Percentiles rank a stretch among this genome's conserved stretches.
Conservation (phyloP, 1,139 yeast genomes). For the Hyphopichia burtonii region DNA sequence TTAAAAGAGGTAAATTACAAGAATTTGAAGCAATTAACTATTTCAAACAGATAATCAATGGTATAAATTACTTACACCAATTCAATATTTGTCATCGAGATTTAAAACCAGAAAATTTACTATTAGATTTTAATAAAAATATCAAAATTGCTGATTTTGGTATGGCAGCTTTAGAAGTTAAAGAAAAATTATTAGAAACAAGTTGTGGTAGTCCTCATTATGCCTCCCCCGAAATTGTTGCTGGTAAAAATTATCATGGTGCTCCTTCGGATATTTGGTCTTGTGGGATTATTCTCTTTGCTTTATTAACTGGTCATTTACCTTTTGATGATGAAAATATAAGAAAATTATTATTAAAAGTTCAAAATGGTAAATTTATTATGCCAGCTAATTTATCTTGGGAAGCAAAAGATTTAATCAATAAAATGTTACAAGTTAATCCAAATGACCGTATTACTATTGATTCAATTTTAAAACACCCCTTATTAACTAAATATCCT, state of each 20-base stretch:
- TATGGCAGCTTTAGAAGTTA: slow-evolving; percentile 97
- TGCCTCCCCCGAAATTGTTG: slow-evolving; percentile 96
- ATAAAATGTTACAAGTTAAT: slow-evolving; percentile 76
- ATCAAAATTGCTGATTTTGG: slow-evolving; percentile 98
- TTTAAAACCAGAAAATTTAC: slow-evolving; percentile 89
- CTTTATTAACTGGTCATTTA: slow-evolving; percentile 87
- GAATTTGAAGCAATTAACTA: slow-evolving; percentile 88
- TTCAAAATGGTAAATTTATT: slow-evolving; percentile 81
- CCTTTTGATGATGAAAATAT: slow-evolving; percentile 98
- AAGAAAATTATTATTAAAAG: slow-evolving; percentile 79
- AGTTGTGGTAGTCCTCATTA: slow-evolving; percentile 98
- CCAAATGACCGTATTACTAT: slow-evolving; percentile 80
- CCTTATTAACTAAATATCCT: slow-evolving; percentile 75
- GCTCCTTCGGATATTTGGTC: slow-evolving; percentile 99
- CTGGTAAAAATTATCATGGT: slow-evolving; percentile 93
- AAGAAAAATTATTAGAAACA: slow-evolving; percentile 82
- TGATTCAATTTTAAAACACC: slow-evolving; percentile 71
- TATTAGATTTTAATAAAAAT: slow-evolving; percentile 81
- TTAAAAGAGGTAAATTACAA: slow-evolving; percentile 82
- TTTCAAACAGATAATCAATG: slow-evolving; percentile 88
- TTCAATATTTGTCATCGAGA: slow-evolving; percentile 95
- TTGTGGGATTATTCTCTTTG: slow-evolving; percentile 93
- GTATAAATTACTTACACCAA: slow-evolving; percentile 91
- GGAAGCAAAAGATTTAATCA: slow-evolving; percentile 85
- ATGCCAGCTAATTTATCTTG: slow-evolving; percentile 78